These are phyloP conservation scores for Penicillium sp. DNA, from an alignment of 2,329 filamentous ascomycete species.

Conservation along the genomic window DNA sequence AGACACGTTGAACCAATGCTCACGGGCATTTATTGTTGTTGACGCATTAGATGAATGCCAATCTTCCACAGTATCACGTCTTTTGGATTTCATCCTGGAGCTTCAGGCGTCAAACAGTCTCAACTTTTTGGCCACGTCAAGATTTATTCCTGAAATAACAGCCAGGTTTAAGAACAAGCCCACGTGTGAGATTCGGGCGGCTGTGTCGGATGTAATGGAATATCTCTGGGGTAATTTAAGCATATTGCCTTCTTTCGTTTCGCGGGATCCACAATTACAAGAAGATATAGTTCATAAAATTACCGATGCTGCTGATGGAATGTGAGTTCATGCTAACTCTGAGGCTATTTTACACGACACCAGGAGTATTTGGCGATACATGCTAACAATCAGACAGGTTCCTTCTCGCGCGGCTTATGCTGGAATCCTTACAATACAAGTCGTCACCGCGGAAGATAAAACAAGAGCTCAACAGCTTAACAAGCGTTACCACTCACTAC, in stretches of 20 bases:
- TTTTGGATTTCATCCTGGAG: not conserved
- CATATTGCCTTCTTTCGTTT: not conserved
- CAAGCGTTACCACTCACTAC: not conserved
- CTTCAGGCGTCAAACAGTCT: not conserved
- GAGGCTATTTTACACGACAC: not conserved
- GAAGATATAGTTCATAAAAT: not conserved
- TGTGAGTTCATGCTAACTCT: not conserved
- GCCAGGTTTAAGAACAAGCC: not conserved
- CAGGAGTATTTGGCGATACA: not conserved
- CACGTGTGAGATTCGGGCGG: not conserved
- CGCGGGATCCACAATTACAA: not conserved
- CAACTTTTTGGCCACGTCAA: not conserved
- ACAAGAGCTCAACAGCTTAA: not conserved
- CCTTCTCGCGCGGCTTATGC: not conserved
- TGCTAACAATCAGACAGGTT: not conserved
- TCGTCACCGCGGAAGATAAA: not conserved
- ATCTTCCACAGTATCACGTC: not conserved
- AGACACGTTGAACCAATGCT: not conserved
- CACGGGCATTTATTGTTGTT: not conserved
- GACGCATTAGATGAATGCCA: not conserved
- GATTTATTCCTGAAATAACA: not conserved
- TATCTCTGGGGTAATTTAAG: not conserved
- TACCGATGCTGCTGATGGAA: not conserved
- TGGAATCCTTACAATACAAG: constrained; percentile 1
- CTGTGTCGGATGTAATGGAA: not conserved